phyloP scores from a whole-genome alignment of 345 rosid genomes.

The Turnera subulata region DNA sequence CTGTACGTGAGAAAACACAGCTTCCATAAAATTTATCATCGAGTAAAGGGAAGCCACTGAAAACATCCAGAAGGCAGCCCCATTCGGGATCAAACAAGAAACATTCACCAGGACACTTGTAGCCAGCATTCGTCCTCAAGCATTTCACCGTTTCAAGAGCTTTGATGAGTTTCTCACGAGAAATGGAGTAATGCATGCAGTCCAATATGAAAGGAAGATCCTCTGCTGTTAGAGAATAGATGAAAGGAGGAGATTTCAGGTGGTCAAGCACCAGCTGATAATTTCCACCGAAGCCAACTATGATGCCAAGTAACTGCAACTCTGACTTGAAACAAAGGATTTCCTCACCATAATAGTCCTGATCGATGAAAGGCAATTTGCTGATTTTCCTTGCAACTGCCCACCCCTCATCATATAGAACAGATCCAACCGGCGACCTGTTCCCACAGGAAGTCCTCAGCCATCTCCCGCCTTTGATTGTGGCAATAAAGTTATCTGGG shows the following conservation, averaged over 20 bases:
- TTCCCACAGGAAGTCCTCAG: slow-evolving; percentile 39
- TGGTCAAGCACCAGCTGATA: slow-evolving; percentile 34
- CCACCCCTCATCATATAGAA: slow-evolving; percentile 50
- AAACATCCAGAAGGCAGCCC: slow-evolving; percentile 51
- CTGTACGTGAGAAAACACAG: slow-evolving; percentile 19
- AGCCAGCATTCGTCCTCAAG: slow-evolving; percentile 49
- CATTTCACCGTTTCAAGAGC: slow-evolving; percentile 29
- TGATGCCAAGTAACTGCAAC: slow-evolving; percentile 57
- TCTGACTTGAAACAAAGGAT: slow-evolving; percentile 35
- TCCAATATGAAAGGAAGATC: slow-evolving; percentile 40
- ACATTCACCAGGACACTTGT: slow-evolving; percentile 44
- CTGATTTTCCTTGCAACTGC: slow-evolving; percentile 45
- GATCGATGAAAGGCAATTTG: slow-evolving; percentile 50
- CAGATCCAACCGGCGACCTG: slow-evolving; percentile 50
- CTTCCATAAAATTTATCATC: slow-evolving; percentile 39
- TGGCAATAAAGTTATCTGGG: slow-evolving; percentile 36
- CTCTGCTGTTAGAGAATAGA: slow-evolving; percentile 28
- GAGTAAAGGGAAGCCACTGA: slow-evolving; percentile 40
- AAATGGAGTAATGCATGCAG: slow-evolving; percentile 25
- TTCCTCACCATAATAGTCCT: slow-evolving; percentile 35
- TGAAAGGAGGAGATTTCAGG: slow-evolving; percentile 29
- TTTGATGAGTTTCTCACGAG: slow-evolving; percentile 14
- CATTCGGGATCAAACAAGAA: slow-evolving; percentile 51
- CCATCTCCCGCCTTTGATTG: slow-evolving; percentile 44
- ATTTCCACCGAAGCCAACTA: slow-evolving; percentile 24